phyloP scores from a whole-genome alignment of 345 rosid genomes.

The Pugionium cornutum region DNA sequence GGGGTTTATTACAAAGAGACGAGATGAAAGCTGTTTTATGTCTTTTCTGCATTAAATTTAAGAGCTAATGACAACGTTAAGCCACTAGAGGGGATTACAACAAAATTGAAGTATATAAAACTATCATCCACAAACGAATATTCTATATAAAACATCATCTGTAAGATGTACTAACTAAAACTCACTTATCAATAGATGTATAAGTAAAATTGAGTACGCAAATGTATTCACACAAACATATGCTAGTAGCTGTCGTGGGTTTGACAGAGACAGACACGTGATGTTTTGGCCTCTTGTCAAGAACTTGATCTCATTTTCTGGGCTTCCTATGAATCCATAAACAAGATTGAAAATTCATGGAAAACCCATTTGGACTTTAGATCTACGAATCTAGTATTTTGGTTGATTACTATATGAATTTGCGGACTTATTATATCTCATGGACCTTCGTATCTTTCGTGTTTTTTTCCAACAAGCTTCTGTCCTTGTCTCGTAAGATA shows the following conservation, averaged over 20 bases:
- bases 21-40: constrained; percentile 33
- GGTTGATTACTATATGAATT: constrained; percentile 1
- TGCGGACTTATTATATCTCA: background rate
- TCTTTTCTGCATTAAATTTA: constrained; percentile 11
- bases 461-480: constrained; percentile 16
- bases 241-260: constrained; percentile 26
- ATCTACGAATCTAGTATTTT: background rate
- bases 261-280: constrained; percentile 32
- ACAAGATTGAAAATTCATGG: background rate
- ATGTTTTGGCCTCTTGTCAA: constrained; percentile 34
- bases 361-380: background rate
- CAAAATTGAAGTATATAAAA: constrained; percentile 13
- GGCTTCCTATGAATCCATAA: constrained; percentile 8
- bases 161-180: background rate
- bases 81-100: constrained; percentile 7
- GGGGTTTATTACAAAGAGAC: constrained; percentile 6
- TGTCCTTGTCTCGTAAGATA: background rate
- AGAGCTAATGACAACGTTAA: constrained; percentile 28
- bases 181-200: constrained; percentile 5
- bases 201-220: constrained; percentile 21
- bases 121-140: constrained; percentile 25
- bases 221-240: background rate
- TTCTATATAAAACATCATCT: background rate
- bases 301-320: constrained; percentile 30
- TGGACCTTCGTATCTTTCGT: constrained; percentile 29